These are phyloP conservation scores for Claviceps pazoutovae DNA, from an alignment of 2,329 filamentous ascomycete genomes.

Conservation along the genomic window DNA sequence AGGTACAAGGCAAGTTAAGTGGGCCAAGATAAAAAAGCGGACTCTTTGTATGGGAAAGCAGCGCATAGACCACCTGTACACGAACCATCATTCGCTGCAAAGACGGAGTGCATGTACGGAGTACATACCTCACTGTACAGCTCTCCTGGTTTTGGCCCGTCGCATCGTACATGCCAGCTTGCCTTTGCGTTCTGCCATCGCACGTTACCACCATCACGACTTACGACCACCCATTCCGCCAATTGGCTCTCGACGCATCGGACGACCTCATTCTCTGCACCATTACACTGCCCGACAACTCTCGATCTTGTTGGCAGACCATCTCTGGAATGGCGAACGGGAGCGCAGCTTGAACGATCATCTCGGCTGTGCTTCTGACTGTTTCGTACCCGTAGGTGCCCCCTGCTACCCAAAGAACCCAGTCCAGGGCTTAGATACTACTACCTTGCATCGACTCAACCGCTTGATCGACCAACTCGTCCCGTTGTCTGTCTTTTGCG, in stretches of 20 bases:
- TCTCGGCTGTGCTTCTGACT: constrained; percentile 9
- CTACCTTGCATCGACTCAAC: neutral
- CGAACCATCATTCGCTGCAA: neutral
- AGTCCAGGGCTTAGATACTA: neutral
- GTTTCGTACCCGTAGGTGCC: neutral
- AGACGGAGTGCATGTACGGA: neutral
- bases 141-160: neutral
- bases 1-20: too few relatives aligned
- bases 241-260: constrained; percentile 1
- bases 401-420: neutral
- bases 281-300: neutral
- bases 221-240: neutral
- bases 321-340: constrained; percentile 9
- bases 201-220: constrained; percentile 1
- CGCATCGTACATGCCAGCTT: constrained; percentile 5
- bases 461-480: neutral
- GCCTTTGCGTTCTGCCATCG: constrained; percentile 8
- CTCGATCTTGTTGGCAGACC: neutral
- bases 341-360: constrained; percentile 8
- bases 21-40: too few relatives aligned
- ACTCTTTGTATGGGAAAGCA: too few relatives aligned
- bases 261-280: neutral
- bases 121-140: neutral
- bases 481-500: constrained; percentile 2
- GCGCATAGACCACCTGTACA: too few relatives aligned